A percentile compares a stretch with the other conserved stretches of the same genome.
phyloP scores from a whole-genome alignment of 768 basidiomycete species.

The Strobilomyces confusus region DNA sequence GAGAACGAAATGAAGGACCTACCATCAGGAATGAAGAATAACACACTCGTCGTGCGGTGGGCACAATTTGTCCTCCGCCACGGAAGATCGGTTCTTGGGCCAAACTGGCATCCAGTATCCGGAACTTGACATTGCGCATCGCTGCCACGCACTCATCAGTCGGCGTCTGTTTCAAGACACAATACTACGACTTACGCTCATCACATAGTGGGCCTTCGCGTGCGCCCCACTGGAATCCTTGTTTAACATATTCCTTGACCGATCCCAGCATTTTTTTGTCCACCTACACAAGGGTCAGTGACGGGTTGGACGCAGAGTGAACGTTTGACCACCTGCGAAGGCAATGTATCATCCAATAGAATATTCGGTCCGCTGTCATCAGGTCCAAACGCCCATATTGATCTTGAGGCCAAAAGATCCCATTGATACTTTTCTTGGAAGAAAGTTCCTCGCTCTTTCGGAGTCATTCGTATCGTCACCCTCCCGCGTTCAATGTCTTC shows the following conservation, averaged over 20 bases:
- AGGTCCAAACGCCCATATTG: constrained; percentile 99
- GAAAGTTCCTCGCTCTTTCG: constrained; percentile 92
- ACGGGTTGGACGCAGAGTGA: not conserved
- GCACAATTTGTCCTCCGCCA: constrained; percentile 97
- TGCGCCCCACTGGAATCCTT: constrained; percentile 99
- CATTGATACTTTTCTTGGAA: constrained; percentile 98
- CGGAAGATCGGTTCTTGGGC: constrained; percentile 97
- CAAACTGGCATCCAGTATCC: constrained; percentile 86
- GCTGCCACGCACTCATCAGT: constrained; percentile 44
- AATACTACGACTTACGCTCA: constrained; percentile 71
- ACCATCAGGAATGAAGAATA: constrained; percentile 99
- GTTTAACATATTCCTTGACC: constrained; percentile 94
- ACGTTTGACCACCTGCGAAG: constrained; percentile 65
- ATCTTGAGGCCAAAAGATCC: constrained; percentile 95
- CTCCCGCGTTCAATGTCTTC: constrained; percentile 94
- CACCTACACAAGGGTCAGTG: constrained; percentile 44
- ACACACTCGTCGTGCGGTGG: constrained; percentile 97
- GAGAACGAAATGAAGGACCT: constrained; percentile 28
- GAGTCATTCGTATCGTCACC: constrained; percentile 91
- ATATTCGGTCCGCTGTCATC: constrained; percentile 94
- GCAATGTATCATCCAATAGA: constrained; percentile 91
- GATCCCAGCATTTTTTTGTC: constrained; percentile 90
- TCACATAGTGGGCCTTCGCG: constrained; percentile 97
- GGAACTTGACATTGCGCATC: constrained; percentile 98
- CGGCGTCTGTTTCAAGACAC: not conserved